Base-by-base conservation (phyloP, 2,329 filamentous ascomycete genomes). In the Ambrosiella beaveri region DNA sequence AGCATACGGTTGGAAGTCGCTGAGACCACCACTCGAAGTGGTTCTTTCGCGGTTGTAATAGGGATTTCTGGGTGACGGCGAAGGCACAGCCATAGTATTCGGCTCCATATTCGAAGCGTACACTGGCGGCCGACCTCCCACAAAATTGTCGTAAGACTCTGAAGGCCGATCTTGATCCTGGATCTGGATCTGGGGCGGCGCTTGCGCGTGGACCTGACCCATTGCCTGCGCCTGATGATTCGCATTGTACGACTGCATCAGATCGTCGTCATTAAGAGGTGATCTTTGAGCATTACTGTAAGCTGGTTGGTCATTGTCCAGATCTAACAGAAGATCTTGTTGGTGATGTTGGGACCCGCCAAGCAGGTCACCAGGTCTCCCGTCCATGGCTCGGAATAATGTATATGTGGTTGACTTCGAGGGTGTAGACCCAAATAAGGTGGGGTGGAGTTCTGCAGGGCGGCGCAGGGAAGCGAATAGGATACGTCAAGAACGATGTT, bases 101-200 rank as follows among this genome's bases (percentile, higher is more conserved):
- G 45, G 35, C 37, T 53, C 47, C 52, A 60, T 56, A 37, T 60
- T 56, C 11, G 59, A 58, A 50, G 74, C 68, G 54, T 77, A 74
- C 57, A 75, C 70, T 61, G 75, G 72, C 61, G 74, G 75, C 62
- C 74, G 73, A 54, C 75, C 82, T 63, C 91, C 91, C 62, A 97
- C 84, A 69, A 96, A 97, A 65, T 93, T 86, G 75, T 96, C 91
- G 71, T 96, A 96, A 60, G 89, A 95, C 56, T 91, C 82, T 35
- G 90, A 96, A 56, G 89, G 87, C 64, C 91, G 85, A 59, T 81
- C 59, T 36, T 53, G 59, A 37, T 50, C 56, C 9, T 60, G 59
- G 15, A 60, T 55, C 72, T 60, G 59, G 50, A 60, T 58, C 19
- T 60, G 59, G 36, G 59, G 59, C 50, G 49, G 54, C 41, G 54